phyloP scores from a whole-genome alignment of 768 basidiomycete genomes.

The Antrodiella citrinella region DNA sequence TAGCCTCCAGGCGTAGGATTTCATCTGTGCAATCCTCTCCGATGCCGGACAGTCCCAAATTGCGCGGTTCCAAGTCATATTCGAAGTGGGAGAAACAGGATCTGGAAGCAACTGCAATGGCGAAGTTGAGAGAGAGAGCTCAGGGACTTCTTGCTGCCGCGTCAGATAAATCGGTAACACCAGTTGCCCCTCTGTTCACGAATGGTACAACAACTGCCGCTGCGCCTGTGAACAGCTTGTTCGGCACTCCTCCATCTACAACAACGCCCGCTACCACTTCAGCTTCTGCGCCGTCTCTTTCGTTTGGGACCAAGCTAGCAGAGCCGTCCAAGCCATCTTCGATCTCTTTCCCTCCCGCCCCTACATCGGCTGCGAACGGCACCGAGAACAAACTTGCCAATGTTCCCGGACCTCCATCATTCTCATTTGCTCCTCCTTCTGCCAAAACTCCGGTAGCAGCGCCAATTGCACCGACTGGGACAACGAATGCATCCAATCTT shows the following conservation, averaged over 20 bases:
- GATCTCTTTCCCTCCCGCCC: conserved; percentile 2
- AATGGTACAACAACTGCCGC: too few species aligned
- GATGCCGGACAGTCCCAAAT: conserved; percentile 45
- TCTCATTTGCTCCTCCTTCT: background rate
- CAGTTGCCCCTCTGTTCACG: background rate
- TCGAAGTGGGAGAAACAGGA: conserved; percentile 88
- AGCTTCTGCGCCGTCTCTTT: conserved; percentile 3
- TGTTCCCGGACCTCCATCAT: background rate
- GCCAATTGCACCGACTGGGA: background rate
- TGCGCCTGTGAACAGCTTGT: conserved; percentile 5
- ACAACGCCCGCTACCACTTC: conserved; percentile 9
- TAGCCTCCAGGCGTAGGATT: conserved; percentile 33
- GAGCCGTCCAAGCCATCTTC: conserved; percentile 1
- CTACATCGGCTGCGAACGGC: background rate
- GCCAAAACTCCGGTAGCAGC: background rate
- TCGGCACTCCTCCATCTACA: conserved; percentile 8
- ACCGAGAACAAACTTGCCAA: background rate
- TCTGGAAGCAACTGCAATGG: conserved; percentile 71
- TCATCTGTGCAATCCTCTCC: conserved; percentile 26
- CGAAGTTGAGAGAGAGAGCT: conserved; percentile 51
- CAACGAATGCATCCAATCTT: background rate
- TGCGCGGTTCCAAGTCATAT: conserved; percentile 36
- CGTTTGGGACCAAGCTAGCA: background rate
- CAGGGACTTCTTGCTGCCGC: conserved; percentile 23
- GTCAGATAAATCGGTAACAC: conserved; percentile 1